A percentile compares a stretch with the other conserved stretches of the same genome.
Evolutionary conservation across 139 green algal species (phyloP).

Genomic region (Chlamydomonas applanata): DNA sequence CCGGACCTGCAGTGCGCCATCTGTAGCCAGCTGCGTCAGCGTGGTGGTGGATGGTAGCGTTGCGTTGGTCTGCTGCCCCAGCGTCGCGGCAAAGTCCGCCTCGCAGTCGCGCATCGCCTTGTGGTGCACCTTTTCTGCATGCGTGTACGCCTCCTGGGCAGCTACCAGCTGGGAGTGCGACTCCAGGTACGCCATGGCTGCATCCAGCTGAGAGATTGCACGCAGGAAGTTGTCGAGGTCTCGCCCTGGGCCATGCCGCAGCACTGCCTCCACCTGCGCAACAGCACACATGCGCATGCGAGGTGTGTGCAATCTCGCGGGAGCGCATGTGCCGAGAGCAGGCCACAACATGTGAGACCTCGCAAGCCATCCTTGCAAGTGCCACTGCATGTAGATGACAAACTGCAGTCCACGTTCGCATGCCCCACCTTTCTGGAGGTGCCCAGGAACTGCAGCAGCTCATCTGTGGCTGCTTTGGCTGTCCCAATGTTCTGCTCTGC

Average conservation of each 20-base stretch:
- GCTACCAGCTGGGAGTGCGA: background rate
- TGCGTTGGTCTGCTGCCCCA: constrained; percentile 13
- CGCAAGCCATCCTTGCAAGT: too few species aligned
- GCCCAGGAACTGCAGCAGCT: constrained; percentile 37
- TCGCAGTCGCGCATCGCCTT: constrained; percentile 32
- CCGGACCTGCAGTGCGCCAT: constrained; percentile 2
- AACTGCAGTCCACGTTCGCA: too few species aligned
- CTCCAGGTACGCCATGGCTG: constrained; percentile 9
- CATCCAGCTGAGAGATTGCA: background rate
- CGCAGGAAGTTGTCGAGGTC: constrained; percentile 11
- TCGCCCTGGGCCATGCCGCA: constrained; percentile 16
- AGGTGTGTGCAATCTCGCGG: too few species aligned
- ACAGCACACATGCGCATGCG: too few species aligned
- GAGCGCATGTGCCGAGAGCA: background rate
- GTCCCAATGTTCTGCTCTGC: constrained; percentile 40
- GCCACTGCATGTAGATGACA: too few species aligned
- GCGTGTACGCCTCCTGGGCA: constrained; percentile 4
- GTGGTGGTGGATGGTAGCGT: background rate
- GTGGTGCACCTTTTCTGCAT: constrained; percentile 3
- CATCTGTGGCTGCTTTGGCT: constrained; percentile 28
- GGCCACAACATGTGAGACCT: too few species aligned
- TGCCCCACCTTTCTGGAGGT: constrained; percentile 22
- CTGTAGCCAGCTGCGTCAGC: background rate
- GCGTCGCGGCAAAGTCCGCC: constrained; percentile 14
- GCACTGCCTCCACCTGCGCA: constrained; percentile 27